Base-by-base conservation (phyloP, 208 protist species). In the Trypanosoma platydactyli region DNA sequence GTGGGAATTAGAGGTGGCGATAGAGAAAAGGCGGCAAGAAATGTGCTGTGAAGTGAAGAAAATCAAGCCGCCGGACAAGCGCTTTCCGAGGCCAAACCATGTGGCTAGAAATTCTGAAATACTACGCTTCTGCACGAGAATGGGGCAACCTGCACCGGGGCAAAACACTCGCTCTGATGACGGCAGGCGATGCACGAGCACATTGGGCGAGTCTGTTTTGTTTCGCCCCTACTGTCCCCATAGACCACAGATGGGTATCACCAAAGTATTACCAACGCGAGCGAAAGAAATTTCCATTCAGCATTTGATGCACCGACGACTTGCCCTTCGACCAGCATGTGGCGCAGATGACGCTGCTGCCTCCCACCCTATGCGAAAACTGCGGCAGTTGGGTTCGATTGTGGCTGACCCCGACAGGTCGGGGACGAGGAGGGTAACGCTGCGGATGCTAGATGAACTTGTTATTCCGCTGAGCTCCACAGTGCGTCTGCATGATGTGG, bases 401-500 rank as follows among this genome's bases (percentile, higher is more conserved):
- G 38, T 52, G 29, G 41, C 41, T 30, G 42, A 18, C 18, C n/a
- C 41, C 13, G 5, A 35, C n/a, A 24, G 1, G 2, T 5, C 12
- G 18, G 15, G 16, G 35, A 41, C 41, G 15, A 16, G 0, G 7
- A n/a, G 0, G 29, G 22, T 9, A 33, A 15, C 66, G 27, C 13
- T 30, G 12, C 35, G 1, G 3, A 1, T 55, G 30, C 30, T 73
- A 29, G 68, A 67, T 0, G 68, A 67, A 48, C 7, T 73, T 42
- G 24, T 56, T 56, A 52, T 73, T 48, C 42, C 56, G 20, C 12
- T 7, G 16, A 50, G 24, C 45, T 53, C 61, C n/a, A 56, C 38
- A 12, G 68, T 68, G 1, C 68, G 61, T 5, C 24, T 63, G 24
- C 29, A 63, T 24, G 72, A 78, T 58, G 42, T 78, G 3, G 60